Evolutionary conservation across 805 yeast genomes (phyloP).

Genomic region (Huiozyma sinensis): DNA sequence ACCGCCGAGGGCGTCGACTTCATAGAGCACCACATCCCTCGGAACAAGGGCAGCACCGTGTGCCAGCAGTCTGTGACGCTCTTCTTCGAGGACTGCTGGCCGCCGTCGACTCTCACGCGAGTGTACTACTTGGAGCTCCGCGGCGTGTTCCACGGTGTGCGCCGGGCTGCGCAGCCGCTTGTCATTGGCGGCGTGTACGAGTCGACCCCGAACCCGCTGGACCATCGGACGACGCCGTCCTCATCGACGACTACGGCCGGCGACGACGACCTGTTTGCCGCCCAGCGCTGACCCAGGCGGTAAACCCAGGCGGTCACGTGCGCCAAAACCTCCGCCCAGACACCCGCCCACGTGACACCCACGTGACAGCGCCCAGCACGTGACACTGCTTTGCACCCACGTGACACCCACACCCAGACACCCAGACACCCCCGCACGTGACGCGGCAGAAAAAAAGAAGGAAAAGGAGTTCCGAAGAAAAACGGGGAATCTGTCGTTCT

Average conservation of each 20-base stretch:
- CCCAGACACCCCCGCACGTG: too few relatives aligned
- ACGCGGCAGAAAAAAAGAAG: too few relatives aligned
- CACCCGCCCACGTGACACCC: too few relatives aligned
- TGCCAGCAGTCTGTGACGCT: slow-evolving; percentile 54
- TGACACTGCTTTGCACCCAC: too few relatives aligned
- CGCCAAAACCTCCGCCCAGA: too few relatives aligned
- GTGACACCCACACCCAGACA: too few relatives aligned
- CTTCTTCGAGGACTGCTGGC: slow-evolving; percentile 55
- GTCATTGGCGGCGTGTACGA: slow-evolving; percentile 64
- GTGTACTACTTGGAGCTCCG: slow-evolving; percentile 68
- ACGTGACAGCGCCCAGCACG: too few relatives aligned
- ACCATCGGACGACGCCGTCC: slow-evolving; percentile 35
- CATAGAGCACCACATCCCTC: slow-evolving; percentile 72
- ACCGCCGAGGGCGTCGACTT: slow-evolving; percentile 24
- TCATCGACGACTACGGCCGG: too few relatives aligned
- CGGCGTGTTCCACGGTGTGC: slow-evolving; percentile 43
- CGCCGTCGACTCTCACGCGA: slow-evolving; percentile 39
- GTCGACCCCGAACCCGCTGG: slow-evolving; percentile 86
- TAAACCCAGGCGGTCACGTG: too few relatives aligned
- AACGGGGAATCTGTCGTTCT: too few relatives aligned
- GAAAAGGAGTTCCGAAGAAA: too few relatives aligned
- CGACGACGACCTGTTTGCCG: too few relatives aligned
- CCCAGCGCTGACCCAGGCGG: neutral
- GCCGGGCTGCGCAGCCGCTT: slow-evolving; percentile 5
- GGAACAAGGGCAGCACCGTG: slow-evolving; percentile 51